Percentiles rank a stretch among this genome's conserved stretches.
Conservation (phyloP, 345 rosid genomes). For the Murraya paniculata region DNA sequence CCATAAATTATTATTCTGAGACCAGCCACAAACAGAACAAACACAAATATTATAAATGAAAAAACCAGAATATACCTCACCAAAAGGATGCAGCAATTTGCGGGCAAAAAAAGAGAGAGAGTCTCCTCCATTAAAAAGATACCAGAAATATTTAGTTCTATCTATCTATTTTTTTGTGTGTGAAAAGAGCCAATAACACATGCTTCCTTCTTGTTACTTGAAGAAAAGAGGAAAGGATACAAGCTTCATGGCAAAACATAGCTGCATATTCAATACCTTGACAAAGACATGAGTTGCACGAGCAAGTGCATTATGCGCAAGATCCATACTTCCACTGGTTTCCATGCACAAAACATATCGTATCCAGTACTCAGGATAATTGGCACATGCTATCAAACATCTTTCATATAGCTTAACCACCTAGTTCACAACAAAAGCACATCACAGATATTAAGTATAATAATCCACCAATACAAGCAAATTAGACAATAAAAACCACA, state of each 20-base stretch:
- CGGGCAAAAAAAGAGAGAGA: no score
- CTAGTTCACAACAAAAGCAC: slow-evolving; percentile 36
- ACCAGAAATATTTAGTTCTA: no score
- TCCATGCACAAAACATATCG: slow-evolving; percentile 84
- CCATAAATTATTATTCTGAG: not conserved
- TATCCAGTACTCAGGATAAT: slow-evolving; percentile 91
- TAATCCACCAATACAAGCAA: slow-evolving; percentile 14
- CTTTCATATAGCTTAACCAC: slow-evolving; percentile 94
- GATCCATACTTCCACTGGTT: slow-evolving; percentile 73
- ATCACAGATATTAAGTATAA: slow-evolving; percentile 20
- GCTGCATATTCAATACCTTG: slow-evolving; percentile 52
- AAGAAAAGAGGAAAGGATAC: not conserved
- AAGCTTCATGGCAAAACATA: not conserved
- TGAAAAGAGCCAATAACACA: not conserved
- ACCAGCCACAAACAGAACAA: not conserved
- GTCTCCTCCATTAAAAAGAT: not conserved
- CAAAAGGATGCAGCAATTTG: not conserved
- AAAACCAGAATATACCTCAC: not conserved
- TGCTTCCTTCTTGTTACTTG: not conserved
- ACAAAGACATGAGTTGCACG: slow-evolving; percentile 96
- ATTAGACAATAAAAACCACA: slow-evolving; percentile 48
- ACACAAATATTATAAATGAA: not conserved
- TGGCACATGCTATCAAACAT: slow-evolving; percentile 94
- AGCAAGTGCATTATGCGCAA: slow-evolving; percentile 81
- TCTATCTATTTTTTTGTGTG: no score